Evolutionary conservation across 2,329 filamentous ascomycete species (phyloP), one percentile per base, ranked within the genome.

Genomic region (Xylaria sp.): DNA sequence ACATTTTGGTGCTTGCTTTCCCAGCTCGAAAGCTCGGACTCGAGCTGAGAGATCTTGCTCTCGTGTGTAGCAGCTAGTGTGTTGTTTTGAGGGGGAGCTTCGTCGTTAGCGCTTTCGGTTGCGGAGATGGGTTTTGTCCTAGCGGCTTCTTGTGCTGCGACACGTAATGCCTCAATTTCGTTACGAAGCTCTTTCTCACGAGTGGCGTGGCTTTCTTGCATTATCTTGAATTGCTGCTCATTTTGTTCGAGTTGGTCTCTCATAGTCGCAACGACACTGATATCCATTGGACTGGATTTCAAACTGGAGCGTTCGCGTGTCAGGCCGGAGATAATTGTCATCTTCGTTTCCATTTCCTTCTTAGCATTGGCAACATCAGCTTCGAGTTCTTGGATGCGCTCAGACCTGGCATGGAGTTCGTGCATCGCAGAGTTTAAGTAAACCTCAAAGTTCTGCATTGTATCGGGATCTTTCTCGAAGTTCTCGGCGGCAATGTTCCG

Each of bases 311-410:
- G 87, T 81, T 99, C 97, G 63, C 96, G 91, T 3, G 96, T 97
- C 71, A 99, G 85, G 6, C 96, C 96, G 35, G 93, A 93, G 74
- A 99, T 98, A 77, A 99, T 94, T 35, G 93, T 93, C 85, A 95
- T 94, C 87, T 99, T 99, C 71, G 88, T 91, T 78, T 99, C 96
- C 91, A 98, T 97, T 80, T 99, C 96, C 83, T 94, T 97, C 84
- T 93, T 96, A 25, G 94, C 89, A 3, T 89, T 90, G 29, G 90
- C 85, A 65, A 98, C 88, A 74, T 97, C 95, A 5, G 90, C 90
- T 80, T 99, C 96, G 16, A 99, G 85, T 75, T 94, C 91, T 77
- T 97, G 93, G 62, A 98, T 94, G 32, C 94, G 90, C 79, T 98
- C 94, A 47, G 94, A 94, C 50, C 94, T 90, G 10, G 86, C 86